Conservation (phyloP, 352 stramenopile species). For the Globisporangium heterothallicum region DNA sequence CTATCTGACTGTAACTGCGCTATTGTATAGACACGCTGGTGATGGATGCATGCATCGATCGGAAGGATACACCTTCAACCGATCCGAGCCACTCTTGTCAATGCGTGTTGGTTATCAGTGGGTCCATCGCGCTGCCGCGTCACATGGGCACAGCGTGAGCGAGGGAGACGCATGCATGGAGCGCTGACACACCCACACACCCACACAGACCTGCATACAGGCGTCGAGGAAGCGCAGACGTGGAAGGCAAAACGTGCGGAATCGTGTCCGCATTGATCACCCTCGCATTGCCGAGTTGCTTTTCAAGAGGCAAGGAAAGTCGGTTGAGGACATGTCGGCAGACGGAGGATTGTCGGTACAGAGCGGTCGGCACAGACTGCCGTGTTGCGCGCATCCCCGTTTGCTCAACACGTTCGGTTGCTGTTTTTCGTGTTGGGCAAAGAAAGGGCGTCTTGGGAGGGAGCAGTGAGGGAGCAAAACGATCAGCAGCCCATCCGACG, state of each 20-base stretch:
- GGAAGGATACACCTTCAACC: neutral
- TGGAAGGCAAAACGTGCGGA: too few relatives aligned
- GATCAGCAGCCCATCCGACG: neutral
- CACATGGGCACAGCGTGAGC: too few relatives aligned
- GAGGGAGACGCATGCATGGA: too few relatives aligned
- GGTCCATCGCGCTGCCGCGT: neutral
- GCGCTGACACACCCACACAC: too few relatives aligned
- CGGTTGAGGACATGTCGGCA: neutral
- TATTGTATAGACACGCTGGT: neutral
- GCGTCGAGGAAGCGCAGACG: too few relatives aligned
- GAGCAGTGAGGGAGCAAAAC: neutral
- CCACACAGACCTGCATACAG: too few relatives aligned
- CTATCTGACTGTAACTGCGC: too few relatives aligned
- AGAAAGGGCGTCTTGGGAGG: constrained; percentile 5
- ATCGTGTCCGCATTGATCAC: too few relatives aligned
- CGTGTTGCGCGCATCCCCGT: constrained; percentile 6
- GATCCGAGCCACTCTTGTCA: neutral
- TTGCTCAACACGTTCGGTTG: neutral
- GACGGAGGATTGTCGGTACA: constrained; percentile 4
- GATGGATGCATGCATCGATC: too few relatives aligned
- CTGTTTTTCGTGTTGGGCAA: constrained; percentile 13
- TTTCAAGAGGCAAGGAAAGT: neutral
- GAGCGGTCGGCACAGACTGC: neutral
- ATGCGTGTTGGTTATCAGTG: neutral
- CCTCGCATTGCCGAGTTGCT: neutral